phyloP scores from a whole-genome alignment of 345 rosid genomes.

The Microcos paniculata region DNA sequence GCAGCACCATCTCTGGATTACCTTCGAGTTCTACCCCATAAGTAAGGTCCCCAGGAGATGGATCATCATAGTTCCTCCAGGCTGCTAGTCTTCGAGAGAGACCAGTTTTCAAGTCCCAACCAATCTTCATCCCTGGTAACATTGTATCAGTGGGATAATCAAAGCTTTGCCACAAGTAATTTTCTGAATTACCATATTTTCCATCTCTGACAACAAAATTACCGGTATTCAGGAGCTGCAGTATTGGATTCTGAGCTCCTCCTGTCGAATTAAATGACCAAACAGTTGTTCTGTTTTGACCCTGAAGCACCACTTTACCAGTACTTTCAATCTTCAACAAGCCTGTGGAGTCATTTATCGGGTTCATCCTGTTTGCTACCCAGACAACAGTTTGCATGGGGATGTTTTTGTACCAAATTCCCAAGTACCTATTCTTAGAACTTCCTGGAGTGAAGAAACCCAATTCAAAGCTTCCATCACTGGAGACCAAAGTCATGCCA shows the following conservation, averaged over 20 bases:
- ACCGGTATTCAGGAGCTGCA: conserved; percentile 26
- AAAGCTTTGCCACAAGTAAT: conserved; percentile 52
- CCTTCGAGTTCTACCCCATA: conserved; percentile 2
- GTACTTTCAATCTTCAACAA: not conserved
- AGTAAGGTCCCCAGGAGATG: conserved; percentile 15
- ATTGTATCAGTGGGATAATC: conserved; percentile 46
- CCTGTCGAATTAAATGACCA: conserved; percentile 10
- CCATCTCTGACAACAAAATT: conserved; percentile 39
- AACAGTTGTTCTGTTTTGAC: not conserved
- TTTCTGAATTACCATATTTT: not conserved
- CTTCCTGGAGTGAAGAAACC: conserved; percentile 31
- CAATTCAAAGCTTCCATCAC: conserved; percentile 23
- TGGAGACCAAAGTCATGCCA: conserved; percentile 25
- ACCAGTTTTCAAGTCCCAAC: conserved; percentile 18
- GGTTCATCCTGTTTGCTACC: conserved; percentile 23
- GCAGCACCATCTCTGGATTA: conserved; percentile 9
- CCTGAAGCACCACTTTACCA: conserved; percentile 9
- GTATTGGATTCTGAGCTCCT: not conserved
- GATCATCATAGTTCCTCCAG: conserved; percentile 19
- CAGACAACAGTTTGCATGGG: conserved; percentile 10
- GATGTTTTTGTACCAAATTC: conserved; percentile 26
- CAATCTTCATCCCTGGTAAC: conserved; percentile 48
- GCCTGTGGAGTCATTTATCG: conserved; percentile 1
- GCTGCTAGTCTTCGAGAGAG: not conserved
- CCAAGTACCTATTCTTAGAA: conserved; percentile 21